Percentiles rank a stretch among this genome's conserved stretches.
phyloP scores from a whole-genome alignment of 345 rosid species.

The Gossypium ekmanianum region DNA sequence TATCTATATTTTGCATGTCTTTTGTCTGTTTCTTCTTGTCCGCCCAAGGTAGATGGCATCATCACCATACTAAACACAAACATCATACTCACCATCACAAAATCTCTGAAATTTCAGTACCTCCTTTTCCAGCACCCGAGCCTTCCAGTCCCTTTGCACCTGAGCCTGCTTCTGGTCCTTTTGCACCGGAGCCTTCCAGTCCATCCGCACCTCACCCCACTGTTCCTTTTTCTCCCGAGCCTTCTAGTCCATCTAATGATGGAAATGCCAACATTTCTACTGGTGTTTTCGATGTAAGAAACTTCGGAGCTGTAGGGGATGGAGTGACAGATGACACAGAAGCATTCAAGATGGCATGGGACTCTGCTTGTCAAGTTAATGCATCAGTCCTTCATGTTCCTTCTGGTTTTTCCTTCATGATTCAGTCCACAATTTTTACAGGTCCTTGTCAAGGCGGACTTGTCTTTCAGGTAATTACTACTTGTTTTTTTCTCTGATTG shows the following conservation, averaged over 20 bases:
- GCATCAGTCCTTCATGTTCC: conserved; percentile 51
- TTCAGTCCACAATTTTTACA: conserved; percentile 83
- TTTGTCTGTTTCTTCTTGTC: conserved; percentile 33
- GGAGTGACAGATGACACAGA: conserved; percentile 70
- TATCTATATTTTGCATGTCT: conserved; percentile 25
- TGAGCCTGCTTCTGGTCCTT: conserved; percentile 14
- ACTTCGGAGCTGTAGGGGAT: conserved; percentile 79
- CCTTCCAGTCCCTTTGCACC: conserved; percentile 6
- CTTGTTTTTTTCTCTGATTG: background rate
- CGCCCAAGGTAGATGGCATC: conserved; percentile 46
- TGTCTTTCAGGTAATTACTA: conserved; percentile 51
- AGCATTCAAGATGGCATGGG: conserved; percentile 93
- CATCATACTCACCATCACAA: conserved; percentile 41
- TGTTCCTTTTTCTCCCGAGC: conserved; percentile 26
- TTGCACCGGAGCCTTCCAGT: conserved; percentile 32
- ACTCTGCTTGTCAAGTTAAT: conserved; percentile 48
- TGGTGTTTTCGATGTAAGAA: conserved; percentile 47
- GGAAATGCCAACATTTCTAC: conserved; percentile 7
- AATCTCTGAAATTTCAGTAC: conserved; percentile 38
- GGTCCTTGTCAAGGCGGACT: conserved; percentile 80
- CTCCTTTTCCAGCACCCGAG: conserved; percentile 24
- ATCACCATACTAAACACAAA: conserved; percentile 42
- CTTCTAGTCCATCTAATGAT: conserved; percentile 30
- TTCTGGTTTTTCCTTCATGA: conserved; percentile 61
- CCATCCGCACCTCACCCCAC: conserved; percentile 34